Conservation (phyloP, 352 stramenopile species). For the Thalassiosira mediterranea region DNA sequence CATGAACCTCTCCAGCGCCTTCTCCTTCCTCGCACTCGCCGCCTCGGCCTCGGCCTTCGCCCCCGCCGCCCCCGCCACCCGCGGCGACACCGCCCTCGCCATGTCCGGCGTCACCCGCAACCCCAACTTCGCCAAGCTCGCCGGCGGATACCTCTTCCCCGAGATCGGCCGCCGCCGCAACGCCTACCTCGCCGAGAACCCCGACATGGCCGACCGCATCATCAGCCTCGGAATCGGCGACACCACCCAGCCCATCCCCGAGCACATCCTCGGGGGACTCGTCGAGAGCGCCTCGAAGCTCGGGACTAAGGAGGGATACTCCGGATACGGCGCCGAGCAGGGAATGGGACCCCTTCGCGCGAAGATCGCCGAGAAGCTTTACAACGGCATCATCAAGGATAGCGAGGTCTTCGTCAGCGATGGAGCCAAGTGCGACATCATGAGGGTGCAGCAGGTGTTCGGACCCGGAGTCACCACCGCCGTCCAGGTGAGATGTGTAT, state of each 20-base stretch:
- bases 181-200: slow-evolving; percentile 84
- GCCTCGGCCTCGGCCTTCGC: slow-evolving; percentile 38
- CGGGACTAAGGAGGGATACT: slow-evolving; percentile 87
- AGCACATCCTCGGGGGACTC: slow-evolving; percentile 86
- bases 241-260: slow-evolving; percentile 86
- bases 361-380: slow-evolving; percentile 87
- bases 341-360: slow-evolving; percentile 80
- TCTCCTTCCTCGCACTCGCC: slow-evolving; percentile 42
- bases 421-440: slow-evolving; percentile 90
- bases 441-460: slow-evolving; percentile 89
- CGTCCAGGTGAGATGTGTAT: slow-evolving; percentile 78
- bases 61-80: slow-evolving; percentile 30
- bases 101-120: slow-evolving; percentile 81
- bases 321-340: slow-evolving; percentile 87
- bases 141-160: slow-evolving; percentile 87
- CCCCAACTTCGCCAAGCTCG: slow-evolving; percentile 87
- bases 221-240: slow-evolving; percentile 89
- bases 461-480: slow-evolving; percentile 84
- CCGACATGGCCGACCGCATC: slow-evolving; percentile 83
- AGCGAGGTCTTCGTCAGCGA: slow-evolving; percentile 90
- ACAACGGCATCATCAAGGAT: slow-evolving; percentile 85
- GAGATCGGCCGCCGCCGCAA: slow-evolving; percentile 87
- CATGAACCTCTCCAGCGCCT: slow-evolving; percentile 53
- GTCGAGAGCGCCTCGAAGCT: slow-evolving; percentile 82
- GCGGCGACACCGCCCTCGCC: slow-evolving; percentile 39